Percentiles rank a stretch among this genome's conserved stretches.
Evolutionary conservation across 2,329 filamentous ascomycete genomes (phyloP).

Genomic region (Fusarium sp.): DNA sequence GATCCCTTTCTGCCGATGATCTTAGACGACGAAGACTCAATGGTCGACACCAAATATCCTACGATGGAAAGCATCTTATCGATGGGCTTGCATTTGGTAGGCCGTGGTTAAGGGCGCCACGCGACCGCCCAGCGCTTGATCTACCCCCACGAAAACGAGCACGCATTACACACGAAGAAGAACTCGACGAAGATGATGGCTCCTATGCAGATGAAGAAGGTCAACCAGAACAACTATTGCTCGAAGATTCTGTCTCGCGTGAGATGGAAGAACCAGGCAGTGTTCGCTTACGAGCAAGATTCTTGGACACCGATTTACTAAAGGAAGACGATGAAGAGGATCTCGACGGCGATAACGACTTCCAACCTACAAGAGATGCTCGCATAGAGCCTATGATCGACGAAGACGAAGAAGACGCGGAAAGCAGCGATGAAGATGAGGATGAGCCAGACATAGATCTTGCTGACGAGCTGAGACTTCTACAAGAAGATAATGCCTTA

Average conservation of each 20-base stretch:
- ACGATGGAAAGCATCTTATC: conserved; percentile 82
- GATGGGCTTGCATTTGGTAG: conserved; percentile 89
- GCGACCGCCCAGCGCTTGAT: conserved; percentile 73
- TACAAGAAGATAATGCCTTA: conserved; percentile 42
- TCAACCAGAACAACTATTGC: conserved; percentile 46
- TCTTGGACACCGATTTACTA: conserved; percentile 40
- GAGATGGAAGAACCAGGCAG: conserved; percentile 32
- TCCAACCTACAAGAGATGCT: conserved; percentile 6
- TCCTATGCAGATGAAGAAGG: conserved; percentile 53
- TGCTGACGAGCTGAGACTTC: conserved; percentile 39
- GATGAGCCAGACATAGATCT: conserved; percentile 33
- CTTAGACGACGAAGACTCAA: conserved; percentile 77
- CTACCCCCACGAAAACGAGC: conserved; percentile 82
- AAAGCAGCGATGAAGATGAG: conserved; percentile 21
- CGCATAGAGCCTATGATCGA: conserved; percentile 18
- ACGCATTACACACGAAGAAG: conserved; percentile 62
- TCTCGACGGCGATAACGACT: conserved; percentile 50
- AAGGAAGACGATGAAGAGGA: conserved; percentile 30
- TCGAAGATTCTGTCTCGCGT: conserved; percentile 50
- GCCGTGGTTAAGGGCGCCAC: conserved; percentile 71
- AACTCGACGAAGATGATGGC: conserved; percentile 55
- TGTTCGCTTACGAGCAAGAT: conserved; percentile 37
- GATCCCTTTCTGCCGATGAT: conserved; percentile 81
- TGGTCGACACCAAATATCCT: conserved; percentile 84
- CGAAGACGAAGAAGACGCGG: conserved; percentile 37